These are phyloP conservation scores for Geranium rotundifolium DNA, from an alignment of 345 rosid species.

Conservation along the genomic window DNA sequence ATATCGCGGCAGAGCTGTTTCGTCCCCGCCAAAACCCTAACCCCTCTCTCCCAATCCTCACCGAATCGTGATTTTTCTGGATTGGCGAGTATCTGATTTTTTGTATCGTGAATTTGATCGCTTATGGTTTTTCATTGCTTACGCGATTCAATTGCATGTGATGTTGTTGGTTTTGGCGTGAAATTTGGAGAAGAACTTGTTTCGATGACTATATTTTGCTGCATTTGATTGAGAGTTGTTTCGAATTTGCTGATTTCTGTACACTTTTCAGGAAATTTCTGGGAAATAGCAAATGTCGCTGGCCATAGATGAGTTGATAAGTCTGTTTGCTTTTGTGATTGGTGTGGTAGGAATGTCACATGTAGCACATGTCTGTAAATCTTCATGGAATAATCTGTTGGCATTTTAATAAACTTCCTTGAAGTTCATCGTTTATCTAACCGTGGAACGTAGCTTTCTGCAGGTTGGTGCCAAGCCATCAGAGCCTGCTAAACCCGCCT, in stretches of 20 bases:
- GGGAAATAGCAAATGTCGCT: conserved; percentile 1
- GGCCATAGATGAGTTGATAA: conserved; percentile 22
- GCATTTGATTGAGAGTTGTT: too few relatives aligned
- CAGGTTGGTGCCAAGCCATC: conserved; percentile 1
- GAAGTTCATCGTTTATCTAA: too few relatives aligned
- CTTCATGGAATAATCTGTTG: not conserved
- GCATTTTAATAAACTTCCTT: too few relatives aligned
- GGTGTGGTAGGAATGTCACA: conserved; percentile 47
- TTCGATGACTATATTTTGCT: too few relatives aligned
- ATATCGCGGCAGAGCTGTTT: conserved; percentile 9
- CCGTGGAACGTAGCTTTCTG: too few relatives aligned
- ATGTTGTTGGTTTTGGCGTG: too few relatives aligned
- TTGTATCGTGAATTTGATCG: too few relatives aligned
- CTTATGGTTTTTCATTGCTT: too few relatives aligned
- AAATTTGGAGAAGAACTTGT: too few relatives aligned
- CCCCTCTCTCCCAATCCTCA: conserved; percentile 7
- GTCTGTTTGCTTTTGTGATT: conserved; percentile 37
- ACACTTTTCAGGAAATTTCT: conserved; percentile 24
- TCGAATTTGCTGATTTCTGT: not conserved
- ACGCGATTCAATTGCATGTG: too few relatives aligned
- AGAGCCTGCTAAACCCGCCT: conserved; percentile 20
- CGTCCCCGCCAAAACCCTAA: conserved; percentile 20
- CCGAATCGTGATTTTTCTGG: not conserved
- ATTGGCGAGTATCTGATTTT: too few relatives aligned
- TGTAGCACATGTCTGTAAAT: conserved; percentile 41